Conservation (phyloP, 23 red algal genomes). For the Gracilariopsis chorda region DNA sequence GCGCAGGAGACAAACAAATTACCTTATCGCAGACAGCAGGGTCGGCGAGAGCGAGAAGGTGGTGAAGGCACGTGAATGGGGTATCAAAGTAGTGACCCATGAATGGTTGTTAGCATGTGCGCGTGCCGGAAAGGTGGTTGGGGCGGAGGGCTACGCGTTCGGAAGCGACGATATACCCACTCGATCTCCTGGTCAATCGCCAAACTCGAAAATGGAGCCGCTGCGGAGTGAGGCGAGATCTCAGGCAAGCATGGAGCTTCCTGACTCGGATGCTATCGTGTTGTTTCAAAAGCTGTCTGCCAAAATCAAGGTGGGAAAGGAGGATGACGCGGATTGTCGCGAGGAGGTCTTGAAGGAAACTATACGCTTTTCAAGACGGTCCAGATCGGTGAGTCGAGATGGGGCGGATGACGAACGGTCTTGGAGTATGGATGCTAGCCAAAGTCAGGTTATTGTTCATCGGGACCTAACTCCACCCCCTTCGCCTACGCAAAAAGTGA, state of each 20-base stretch:
- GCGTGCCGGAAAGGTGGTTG: conserved; percentile 33
- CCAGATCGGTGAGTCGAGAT: conserved; percentile 4
- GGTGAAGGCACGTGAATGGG: conserved; percentile 30
- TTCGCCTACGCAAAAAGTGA: not conserved
- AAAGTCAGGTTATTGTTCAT: conserved; percentile 68
- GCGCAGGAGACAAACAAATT: conserved; percentile 1
- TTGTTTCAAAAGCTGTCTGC: conserved; percentile 8
- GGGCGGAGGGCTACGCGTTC: not conserved
- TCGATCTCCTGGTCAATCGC: not conserved
- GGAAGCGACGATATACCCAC: not conserved
- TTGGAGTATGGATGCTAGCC: conserved; percentile 60
- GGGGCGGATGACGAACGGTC: not conserved
- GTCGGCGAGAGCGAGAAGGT: conserved; percentile 12
- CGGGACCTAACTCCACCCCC: conserved; percentile 58
- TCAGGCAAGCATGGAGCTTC: not conserved
- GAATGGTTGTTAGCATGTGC: conserved; percentile 60
- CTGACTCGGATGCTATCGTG: not conserved
- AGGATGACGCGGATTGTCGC: not conserved
- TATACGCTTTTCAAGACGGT: not conserved
- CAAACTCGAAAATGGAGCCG: not conserved
- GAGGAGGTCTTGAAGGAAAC: not conserved
- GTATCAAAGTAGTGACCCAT: conserved; percentile 23
- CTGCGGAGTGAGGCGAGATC: not conserved
- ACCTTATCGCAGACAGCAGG: conserved; percentile 27
- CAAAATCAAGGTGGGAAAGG: not conserved